Conservation (phyloP, 176 grass and related monocot genomes). For the Musa beccarii region DNA sequence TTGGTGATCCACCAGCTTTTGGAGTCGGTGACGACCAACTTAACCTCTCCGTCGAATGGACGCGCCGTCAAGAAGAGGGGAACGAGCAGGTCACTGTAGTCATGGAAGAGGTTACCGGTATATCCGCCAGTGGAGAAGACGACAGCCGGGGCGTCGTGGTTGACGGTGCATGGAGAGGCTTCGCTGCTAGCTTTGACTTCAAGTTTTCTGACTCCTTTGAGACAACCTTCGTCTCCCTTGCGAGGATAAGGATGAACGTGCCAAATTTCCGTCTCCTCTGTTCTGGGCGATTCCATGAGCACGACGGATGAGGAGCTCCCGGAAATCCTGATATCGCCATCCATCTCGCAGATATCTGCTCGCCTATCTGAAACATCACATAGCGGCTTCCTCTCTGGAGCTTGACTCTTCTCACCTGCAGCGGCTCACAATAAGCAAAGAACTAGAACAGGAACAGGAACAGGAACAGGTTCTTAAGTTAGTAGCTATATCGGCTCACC, state of each 20-base stretch:
- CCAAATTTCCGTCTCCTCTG: slow-evolving; percentile 20
- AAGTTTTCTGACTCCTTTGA: slow-evolving; percentile 31
- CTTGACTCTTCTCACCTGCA: slow-evolving; percentile 4
- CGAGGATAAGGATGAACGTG: slow-evolving; percentile 66
- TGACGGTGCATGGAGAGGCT: slow-evolving; percentile 30
- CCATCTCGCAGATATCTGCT: slow-evolving; percentile 56
- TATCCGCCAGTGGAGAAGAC: slow-evolving; percentile 80
- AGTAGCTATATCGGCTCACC: too few species aligned
- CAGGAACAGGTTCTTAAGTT: too few species aligned
- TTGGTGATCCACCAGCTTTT: slow-evolving; percentile 70
- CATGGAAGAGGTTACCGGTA: slow-evolving; percentile 95
- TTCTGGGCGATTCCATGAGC: slow-evolving; percentile 22
- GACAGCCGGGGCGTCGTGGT: slow-evolving; percentile 37
- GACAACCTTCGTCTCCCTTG: slow-evolving; percentile 61
- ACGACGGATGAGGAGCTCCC: slow-evolving; percentile 40
- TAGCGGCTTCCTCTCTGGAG: slow-evolving; percentile 22
- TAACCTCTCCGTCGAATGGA: slow-evolving; percentile 43
- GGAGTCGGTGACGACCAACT: slow-evolving; percentile 46
- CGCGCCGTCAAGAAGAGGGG: slow-evolving; percentile 33
- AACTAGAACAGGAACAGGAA: too few species aligned
- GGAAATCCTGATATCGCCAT: slow-evolving; percentile 61
- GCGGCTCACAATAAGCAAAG: too few species aligned
- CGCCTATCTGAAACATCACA: slow-evolving; percentile 67
- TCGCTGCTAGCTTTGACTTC: slow-evolving; percentile 30
- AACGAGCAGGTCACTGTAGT: slow-evolving; percentile 81